Base-by-base conservation (phyloP, 495 filamentous ascomycete genomes). In the Podospora bellae-mahoneyi region DNA sequence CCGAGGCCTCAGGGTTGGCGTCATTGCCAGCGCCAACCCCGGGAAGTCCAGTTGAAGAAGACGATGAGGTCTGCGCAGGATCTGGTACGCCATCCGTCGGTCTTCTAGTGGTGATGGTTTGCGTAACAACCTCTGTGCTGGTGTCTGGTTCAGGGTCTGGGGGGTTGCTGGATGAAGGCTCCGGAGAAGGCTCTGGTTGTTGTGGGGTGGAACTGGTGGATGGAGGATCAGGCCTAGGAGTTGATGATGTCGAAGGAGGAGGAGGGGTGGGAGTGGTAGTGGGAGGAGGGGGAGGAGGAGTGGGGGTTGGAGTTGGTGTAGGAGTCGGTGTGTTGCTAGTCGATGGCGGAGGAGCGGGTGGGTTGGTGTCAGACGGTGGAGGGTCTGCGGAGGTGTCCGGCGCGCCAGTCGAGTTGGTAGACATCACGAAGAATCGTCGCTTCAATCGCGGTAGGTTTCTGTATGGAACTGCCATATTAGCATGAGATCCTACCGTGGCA, bases 401-500 rank as follows among this genome's bases (percentile, higher is more conserved):
- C 53, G 67, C 74, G 39, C 7, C 32, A 58, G 32, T 80, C 72
- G 80, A 81, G 68, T 67, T 72, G 69, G 81, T 83, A 53, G 81
- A 78, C 83, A 85, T 85, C 69, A 74, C 75, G 75, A 83, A 81
- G 44, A 73, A 70, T 58, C 75, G 76, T 65, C 74, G 76, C 70
- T 68, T 73, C 64, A 78, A 68, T 71, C 76, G 72, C 59, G 77
- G 78, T 60, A 72, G 70, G 63, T 73, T 67, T 66, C 79, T 79
- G 69, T 72, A 72, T 66, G 72, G 69, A 62, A 64, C 64, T 54
- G 69, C 58, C 78, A 81, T 83, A 75, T 85, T 76, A 84, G 81
- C 76, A 64, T 58, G 39, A 27, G 59, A 26, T 19, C 56, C 23
- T n/a, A 27, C 53, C 53, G 32, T 48, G 65, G 66, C 69, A 69